These are phyloP conservation scores for Cyanidium caldarium DNA, from an alignment of 23 red algal genomes.

Conservation along the genomic window DNA sequence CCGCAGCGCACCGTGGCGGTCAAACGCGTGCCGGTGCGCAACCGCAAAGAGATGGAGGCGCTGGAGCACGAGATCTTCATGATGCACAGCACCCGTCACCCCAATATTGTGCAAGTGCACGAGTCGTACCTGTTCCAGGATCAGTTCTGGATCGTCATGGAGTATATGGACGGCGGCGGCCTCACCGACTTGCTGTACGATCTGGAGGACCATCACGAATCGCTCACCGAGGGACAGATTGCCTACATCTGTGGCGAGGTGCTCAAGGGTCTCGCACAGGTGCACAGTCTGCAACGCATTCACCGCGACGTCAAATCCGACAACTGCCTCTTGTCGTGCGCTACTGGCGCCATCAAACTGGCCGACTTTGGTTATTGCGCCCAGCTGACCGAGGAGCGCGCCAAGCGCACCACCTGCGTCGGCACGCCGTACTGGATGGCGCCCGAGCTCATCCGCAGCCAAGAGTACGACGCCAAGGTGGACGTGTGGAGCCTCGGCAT, in stretches of 20 bases:
- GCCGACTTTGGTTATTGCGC: conserved; percentile 92
- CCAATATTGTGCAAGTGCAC: conserved; percentile 65
- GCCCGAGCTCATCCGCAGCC: conserved; percentile 82
- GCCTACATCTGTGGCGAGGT: conserved; percentile 71
- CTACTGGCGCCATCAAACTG: conserved; percentile 42
- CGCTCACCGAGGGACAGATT: conserved; percentile 51
- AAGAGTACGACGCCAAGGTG: conserved; percentile 79
- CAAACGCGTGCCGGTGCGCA: conserved; percentile 50
- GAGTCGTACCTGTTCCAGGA: conserved; percentile 44
- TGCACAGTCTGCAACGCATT: conserved; percentile 77
- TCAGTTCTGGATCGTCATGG: conserved; percentile 83
- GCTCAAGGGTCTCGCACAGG: conserved; percentile 51
- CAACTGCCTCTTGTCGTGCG: conserved; percentile 43
- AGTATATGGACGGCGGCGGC: conserved; percentile 81
- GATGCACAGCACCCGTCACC: conserved; percentile 54
- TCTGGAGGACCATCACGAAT: conserved; percentile 23
- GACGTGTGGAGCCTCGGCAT: conserved; percentile 94
- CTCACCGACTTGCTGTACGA: conserved; percentile 72
- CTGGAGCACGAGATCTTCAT: conserved; percentile 85
- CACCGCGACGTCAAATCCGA: conserved; percentile 93
- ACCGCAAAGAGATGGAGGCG: conserved; percentile 33
- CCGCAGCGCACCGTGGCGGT: conserved; percentile 31
- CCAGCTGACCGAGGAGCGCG: conserved; percentile 52
- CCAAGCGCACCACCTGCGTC: conserved; percentile 68
- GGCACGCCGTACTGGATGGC: conserved; percentile 99